Evolutionary conservation across 1,284 basidiomycete genomes (phyloP).

Genomic region (Sporisorium exsertum): DNA sequence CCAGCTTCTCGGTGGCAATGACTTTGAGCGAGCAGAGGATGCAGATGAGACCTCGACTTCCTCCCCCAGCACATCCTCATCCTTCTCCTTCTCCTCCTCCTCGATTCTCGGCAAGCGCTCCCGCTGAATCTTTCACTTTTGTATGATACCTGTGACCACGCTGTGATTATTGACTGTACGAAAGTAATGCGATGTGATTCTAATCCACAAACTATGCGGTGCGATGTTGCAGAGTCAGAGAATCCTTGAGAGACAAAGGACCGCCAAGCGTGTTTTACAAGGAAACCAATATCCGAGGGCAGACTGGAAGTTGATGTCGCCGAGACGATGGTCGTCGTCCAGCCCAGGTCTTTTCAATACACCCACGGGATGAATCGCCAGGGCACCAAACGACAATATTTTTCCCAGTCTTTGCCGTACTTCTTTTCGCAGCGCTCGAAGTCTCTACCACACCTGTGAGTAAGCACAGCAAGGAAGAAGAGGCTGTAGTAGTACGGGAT

Average conservation of each 20-base stretch:
- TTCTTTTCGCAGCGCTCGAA: constrained; percentile 81
- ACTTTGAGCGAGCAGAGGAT: too few species aligned
- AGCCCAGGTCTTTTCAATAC: constrained; percentile 64
- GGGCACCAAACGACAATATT: constrained; percentile 73
- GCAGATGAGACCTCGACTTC: too few species aligned
- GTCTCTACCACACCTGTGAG: constrained; percentile 63
- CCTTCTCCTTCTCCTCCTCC: too few species aligned
- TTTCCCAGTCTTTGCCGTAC: constrained; percentile 71
- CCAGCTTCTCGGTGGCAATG: too few species aligned
- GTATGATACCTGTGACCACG: too few species aligned
- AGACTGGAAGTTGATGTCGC: not conserved
- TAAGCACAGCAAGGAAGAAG: constrained; percentile 65
- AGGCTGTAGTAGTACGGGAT: constrained; percentile 87
- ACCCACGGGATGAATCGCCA: constrained; percentile 86
- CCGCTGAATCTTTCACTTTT: too few species aligned
- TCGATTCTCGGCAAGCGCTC: too few species aligned
- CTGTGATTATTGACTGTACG: too few species aligned
- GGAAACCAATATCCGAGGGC: not conserved
- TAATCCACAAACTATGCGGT: not conserved
- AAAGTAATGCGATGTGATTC: not conserved
- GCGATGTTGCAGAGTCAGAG: not conserved
- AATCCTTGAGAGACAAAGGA: not conserved
- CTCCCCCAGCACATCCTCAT: too few species aligned
- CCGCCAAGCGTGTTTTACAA: not conserved
- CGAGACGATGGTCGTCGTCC: not conserved